These are phyloP conservation scores for Syncephalastrum sp. DNA, from an alignment of 371 early-diverging fungal species.

Conservation along the genomic window DNA sequence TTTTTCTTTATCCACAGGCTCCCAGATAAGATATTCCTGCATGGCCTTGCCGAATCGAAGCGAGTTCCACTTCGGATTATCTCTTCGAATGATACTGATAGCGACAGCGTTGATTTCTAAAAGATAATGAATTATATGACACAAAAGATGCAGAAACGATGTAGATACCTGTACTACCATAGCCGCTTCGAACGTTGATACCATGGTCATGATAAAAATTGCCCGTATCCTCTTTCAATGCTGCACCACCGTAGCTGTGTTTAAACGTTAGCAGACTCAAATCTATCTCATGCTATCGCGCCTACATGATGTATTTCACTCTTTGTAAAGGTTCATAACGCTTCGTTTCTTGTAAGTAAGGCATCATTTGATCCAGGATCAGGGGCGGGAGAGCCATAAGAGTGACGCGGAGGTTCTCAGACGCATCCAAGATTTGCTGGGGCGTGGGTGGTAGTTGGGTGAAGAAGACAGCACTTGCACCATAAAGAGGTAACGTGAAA, in stretches of 20 bases:
- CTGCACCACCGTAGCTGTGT: slow-evolving; percentile 13
- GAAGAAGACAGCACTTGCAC: slow-evolving; percentile 5
- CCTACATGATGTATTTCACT: slow-evolving; percentile 7
- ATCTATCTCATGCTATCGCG: too few relatives aligned
- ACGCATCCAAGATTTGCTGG: background rate
- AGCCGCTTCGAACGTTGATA: slow-evolving; percentile 12
- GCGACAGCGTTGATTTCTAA: slow-evolving; percentile 7
- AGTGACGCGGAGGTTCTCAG: background rate
- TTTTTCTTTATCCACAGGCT: background rate
- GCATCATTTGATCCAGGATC: slow-evolving; percentile 6
- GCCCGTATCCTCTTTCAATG: slow-evolving; percentile 7
- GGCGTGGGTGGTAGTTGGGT: slow-evolving; percentile 1
- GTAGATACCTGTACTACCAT: slow-evolving; percentile 19
- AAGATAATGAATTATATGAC: background rate
- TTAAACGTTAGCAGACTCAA: too few relatives aligned
- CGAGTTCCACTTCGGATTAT: background rate
- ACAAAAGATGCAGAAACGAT: background rate
- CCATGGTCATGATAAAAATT: slow-evolving; percentile 4
- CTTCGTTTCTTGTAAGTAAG: background rate
- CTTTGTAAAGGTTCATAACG: slow-evolving; percentile 1
- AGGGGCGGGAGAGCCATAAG: slow-evolving; percentile 2
- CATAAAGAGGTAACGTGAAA: background rate
- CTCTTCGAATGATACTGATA: background rate
- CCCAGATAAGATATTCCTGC: slow-evolving; percentile 4
- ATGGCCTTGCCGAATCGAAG: background rate